Conservation (phyloP, 169 alveolate genomes). For the Neospora caninum region DNA sequence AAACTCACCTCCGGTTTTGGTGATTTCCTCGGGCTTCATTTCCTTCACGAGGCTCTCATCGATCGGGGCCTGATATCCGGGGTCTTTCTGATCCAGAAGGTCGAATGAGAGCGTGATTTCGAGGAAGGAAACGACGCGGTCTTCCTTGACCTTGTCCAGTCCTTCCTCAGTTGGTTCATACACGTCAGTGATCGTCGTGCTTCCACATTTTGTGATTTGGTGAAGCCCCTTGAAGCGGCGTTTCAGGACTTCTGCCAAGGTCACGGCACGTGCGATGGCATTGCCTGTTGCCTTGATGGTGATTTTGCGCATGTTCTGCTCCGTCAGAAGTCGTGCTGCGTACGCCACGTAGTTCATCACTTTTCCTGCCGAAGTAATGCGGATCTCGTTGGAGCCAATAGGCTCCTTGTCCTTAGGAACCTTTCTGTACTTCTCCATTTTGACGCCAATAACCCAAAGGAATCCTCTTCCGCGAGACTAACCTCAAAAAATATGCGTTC, state of each 20-base stretch:
- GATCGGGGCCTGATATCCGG: constrained; percentile 84
- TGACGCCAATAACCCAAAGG: not conserved
- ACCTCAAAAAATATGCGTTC: no score
- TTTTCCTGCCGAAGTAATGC: constrained; percentile 84
- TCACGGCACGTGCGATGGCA: constrained; percentile 84
- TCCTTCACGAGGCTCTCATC: constrained; percentile 80
- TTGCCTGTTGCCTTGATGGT: constrained; percentile 90
- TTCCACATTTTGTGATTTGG: constrained; percentile 80
- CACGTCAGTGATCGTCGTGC: constrained; percentile 78
- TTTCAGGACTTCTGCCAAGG: constrained; percentile 87
- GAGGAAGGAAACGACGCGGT: constrained; percentile 78
- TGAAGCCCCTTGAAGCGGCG: constrained; percentile 86
- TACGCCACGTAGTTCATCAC: constrained; percentile 85
- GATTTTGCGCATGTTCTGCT: constrained; percentile 75
- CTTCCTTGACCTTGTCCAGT: constrained; percentile 77
- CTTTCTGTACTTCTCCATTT: constrained; percentile 73
- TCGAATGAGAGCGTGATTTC: constrained; percentile 79
- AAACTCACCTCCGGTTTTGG: not conserved
- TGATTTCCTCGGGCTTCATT: constrained; percentile 30
- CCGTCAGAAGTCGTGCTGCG: constrained; percentile 80
- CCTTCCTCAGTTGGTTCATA: constrained; percentile 86
- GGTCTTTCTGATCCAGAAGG: constrained; percentile 72
- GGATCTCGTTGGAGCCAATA: constrained; percentile 83
- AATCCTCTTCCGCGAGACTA: no score
- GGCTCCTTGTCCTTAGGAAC: constrained; percentile 79